These are phyloP conservation scores for Colletotrichum godetiae DNA, from an alignment of 2,329 filamentous ascomycete species.

Conservation along the genomic window DNA sequence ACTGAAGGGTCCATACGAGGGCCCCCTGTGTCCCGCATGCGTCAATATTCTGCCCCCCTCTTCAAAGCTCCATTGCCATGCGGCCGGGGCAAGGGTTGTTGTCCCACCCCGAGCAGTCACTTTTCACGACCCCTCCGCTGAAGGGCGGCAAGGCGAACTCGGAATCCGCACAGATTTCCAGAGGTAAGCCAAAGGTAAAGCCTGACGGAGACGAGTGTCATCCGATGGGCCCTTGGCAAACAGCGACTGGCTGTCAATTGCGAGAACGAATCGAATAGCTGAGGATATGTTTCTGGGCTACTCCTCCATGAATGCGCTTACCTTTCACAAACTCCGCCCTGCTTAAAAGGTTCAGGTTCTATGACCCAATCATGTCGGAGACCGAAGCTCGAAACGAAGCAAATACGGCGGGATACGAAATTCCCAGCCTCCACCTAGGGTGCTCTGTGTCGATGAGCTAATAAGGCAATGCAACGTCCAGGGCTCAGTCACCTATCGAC, in stretches of 20 bases:
- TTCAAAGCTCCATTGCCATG: slow-evolving; percentile 6
- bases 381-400: background rate
- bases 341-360: background rate
- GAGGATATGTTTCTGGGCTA: background rate
- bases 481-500: background rate
- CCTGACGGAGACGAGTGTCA: background rate
- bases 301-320: slow-evolving; percentile 13
- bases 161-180: background rate
- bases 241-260: background rate
- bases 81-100: slow-evolving; percentile 6
- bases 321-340: background rate
- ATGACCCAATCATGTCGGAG: background rate
- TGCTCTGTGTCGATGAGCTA: background rate
- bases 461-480: background rate
- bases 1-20: slow-evolving; percentile 20
- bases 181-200: background rate
- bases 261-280: background rate
- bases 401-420: background rate
- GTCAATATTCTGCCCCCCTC: slow-evolving; percentile 17
- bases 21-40: slow-evolving; percentile 24
- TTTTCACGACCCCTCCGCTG: background rate
- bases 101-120: background rate
- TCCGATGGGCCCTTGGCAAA: background rate
- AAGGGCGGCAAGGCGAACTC: background rate
- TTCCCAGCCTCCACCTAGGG: slow-evolving; percentile 4